phyloP scores from a whole-genome alignment of 2,329 filamentous ascomycete genomes.

The Chaetomium olivaceum region DNA sequence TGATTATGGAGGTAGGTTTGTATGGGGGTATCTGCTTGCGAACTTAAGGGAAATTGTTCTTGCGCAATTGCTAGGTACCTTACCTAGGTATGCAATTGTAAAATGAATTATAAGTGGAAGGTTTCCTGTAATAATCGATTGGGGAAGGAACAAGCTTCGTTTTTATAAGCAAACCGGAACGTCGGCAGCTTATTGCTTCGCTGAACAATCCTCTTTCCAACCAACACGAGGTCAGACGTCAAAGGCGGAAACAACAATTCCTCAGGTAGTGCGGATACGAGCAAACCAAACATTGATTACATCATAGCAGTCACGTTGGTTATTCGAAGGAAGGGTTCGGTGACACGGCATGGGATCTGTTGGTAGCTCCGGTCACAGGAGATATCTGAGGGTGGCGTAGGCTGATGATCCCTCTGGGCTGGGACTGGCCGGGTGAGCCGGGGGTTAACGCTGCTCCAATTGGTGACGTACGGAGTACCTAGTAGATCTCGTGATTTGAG shows the following conservation, averaged over 20 bases:
- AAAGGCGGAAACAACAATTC: neutral
- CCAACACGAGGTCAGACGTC: neutral
- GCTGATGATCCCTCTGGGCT: neutral
- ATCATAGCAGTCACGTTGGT: neutral
- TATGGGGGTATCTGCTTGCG: neutral
- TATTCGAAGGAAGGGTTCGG: neutral
- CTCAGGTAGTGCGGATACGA: neutral
- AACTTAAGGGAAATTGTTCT: neutral
- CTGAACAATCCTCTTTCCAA: neutral
- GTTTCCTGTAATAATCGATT: neutral
- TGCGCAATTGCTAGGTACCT: neutral
- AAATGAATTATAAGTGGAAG: too few relatives aligned
- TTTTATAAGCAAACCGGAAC: neutral
- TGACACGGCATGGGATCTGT: neutral
- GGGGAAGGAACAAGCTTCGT: neutral
- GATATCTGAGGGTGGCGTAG: neutral
- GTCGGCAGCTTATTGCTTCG: neutral
- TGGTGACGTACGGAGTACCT: too few relatives aligned
- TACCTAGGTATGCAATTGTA: neutral
- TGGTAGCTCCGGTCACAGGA: neutral
- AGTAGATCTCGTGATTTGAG: neutral
- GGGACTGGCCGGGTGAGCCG: neutral
- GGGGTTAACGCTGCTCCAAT: neutral
- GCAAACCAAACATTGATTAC: neutral
- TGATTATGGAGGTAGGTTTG: neutral